Evolutionary conservation across 768 basidiomycete species (phyloP), one percentile per base, ranked within the genome.

Genomic region (Lactarius vividus): DNA sequence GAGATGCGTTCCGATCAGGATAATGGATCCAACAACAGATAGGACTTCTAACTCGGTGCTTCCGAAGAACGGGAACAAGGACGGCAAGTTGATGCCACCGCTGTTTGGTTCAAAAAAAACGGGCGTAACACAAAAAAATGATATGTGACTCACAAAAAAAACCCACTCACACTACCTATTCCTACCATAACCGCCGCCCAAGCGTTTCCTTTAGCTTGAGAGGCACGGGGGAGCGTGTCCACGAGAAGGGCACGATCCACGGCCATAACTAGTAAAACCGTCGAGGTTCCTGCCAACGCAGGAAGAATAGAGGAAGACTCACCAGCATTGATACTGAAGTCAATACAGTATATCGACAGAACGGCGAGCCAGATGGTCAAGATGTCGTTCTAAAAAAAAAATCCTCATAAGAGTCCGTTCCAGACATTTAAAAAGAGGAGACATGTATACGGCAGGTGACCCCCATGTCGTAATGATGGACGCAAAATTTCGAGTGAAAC

Each of bases 171-270:
- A 62, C 91, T 87, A 13, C 96, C 96, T 31, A 95, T 72, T 1
- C 92, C 92, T 54, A 91, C 78, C 93, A 97, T 96, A n/a, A 90
- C 80, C 0, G 92, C 93, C 0, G 94, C 96, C 96, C 96, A 98
- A 0, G 96, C 96, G 73, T 96, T 97, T 0, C 91, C 95, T 10
- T 83, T 79, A 7, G 94, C 86, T 74, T 98, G 96, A 29, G 85
- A 80, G 1, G 83, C 74, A 0, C 89, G 78, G 0, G 94, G 88
- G 4, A 96, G 75, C 0, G 84, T 90, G 73, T 98, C 96, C 0
- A 98, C 92, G 9, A 98, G 79, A 11, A 97, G 82, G 0, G 95
- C 92, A 57, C 96, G 90, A 74, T 97, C 94, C 23, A 94, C 85
- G 0, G 94, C 92, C 80, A 91, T 90, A 2, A 96, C 94, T 89